Conservation (phyloP, 2,329 filamentous ascomycete genomes). For the Exserohilum turcica region DNA sequence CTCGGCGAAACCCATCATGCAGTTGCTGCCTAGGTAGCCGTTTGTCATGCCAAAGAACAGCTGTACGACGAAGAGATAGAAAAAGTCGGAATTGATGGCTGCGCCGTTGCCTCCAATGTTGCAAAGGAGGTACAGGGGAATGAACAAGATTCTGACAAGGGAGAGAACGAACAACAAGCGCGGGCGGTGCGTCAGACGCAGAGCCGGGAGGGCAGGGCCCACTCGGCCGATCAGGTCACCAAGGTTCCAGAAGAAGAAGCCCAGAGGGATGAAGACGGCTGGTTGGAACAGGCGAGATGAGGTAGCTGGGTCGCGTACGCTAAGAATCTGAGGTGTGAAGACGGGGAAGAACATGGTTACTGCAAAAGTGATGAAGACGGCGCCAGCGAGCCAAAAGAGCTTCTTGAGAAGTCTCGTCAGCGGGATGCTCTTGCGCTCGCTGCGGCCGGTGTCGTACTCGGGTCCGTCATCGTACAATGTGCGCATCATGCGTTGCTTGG, state of each 20-base stretch:
- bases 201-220: conserved; percentile 62
- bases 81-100: conserved; percentile 76
- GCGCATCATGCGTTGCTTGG: conserved; percentile 32
- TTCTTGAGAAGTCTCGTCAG: conserved; percentile 74
- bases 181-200: conserved; percentile 66
- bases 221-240: conserved; percentile 83
- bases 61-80: conserved; percentile 86
- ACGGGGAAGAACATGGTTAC: conserved; percentile 95
- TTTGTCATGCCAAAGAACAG: conserved; percentile 82
- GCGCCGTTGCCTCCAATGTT: conserved; percentile 77
- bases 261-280: conserved; percentile 83
- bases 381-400: conserved; percentile 75
- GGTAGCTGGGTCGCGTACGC: conserved; percentile 47
- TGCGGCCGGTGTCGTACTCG: conserved; percentile 22
- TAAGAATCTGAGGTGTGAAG: conserved; percentile 67
- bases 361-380: conserved; percentile 79
- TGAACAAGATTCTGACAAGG: conserved; percentile 68
- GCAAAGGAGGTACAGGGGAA: conserved; percentile 88
- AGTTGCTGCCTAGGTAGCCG: conserved; percentile 82
- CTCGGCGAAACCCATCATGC: conserved; percentile 87
- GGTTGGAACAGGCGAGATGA: conserved; percentile 69
- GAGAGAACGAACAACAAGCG: conserved; percentile 69
- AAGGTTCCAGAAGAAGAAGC: conserved; percentile 90
- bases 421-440: conserved; percentile 56
- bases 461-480: conserved; percentile 27